Conservation (phyloP, 805 yeast species). For the Suhomyces prunicola region DNA sequence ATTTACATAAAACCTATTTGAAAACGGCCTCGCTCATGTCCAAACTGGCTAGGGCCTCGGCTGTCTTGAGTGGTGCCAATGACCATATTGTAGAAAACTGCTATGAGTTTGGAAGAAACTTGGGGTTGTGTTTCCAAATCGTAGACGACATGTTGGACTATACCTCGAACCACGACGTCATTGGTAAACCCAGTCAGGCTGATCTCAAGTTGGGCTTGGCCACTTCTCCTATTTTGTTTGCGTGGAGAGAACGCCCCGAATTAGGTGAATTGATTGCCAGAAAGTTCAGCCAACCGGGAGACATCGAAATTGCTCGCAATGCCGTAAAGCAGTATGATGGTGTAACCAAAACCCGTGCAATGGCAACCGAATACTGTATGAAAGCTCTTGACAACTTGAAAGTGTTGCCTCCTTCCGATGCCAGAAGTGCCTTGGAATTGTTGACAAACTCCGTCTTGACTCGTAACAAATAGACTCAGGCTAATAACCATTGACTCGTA, state of each 20-base stretch:
- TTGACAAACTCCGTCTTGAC: constrained; percentile 81
- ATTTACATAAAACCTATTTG: constrained; percentile 89
- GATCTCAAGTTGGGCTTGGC: constrained; percentile 92
- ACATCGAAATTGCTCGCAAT: constrained; percentile 74
- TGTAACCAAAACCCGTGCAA: constrained; percentile 64
- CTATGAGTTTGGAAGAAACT: constrained; percentile 86
- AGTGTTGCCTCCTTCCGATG: constrained; percentile 80
- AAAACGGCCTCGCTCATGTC: constrained; percentile 95
- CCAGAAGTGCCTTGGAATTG: constrained; percentile 81
- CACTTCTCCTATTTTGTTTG: constrained; percentile 92
- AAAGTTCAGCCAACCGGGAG: constrained; percentile 78
- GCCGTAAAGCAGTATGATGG: constrained; percentile 74
- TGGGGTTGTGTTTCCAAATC: constrained; percentile 93
- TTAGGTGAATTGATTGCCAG: constrained; percentile 81
- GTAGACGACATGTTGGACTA: constrained; percentile 96
- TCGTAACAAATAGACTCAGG: constrained; percentile 55
- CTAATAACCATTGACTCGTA: neutral
- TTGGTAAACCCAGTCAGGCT: constrained; percentile 96
- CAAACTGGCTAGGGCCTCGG: constrained; percentile 89
- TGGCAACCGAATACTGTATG: constrained; percentile 77
- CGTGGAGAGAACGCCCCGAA: constrained; percentile 87
- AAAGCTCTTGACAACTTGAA: constrained; percentile 72
- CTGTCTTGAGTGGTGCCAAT: constrained; percentile 83
- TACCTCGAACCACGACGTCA: constrained; percentile 75
- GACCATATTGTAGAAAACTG: constrained; percentile 76